Percentiles rank a stretch among this genome's conserved stretches.
phyloP scores from a whole-genome alignment of 2,329 filamentous ascomycete genomes.

The Verticillium klebahnii region DNA sequence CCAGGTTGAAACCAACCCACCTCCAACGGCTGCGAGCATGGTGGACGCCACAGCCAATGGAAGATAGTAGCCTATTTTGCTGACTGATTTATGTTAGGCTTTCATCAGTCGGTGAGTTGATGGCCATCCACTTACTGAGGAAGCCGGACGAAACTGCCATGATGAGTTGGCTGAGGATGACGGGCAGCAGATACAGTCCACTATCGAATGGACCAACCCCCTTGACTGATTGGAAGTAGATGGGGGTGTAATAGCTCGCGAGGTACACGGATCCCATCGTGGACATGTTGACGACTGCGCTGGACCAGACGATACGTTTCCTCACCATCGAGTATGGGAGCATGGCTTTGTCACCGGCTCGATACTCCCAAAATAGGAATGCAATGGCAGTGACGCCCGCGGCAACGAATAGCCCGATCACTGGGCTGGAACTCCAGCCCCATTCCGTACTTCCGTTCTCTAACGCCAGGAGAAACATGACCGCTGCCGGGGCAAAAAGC shows the following conservation, averaged over 20 bases:
- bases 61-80: slow-evolving; percentile 19
- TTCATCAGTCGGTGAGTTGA: neutral
- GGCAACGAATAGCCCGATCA: slow-evolving; percentile 37
- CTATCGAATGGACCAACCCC: slow-evolving; percentile 13
- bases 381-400: slow-evolving; percentile 22
- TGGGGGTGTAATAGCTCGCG: slow-evolving; percentile 34
- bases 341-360: slow-evolving; percentile 42
- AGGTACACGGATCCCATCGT: slow-evolving; percentile 30
- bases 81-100: slow-evolving; percentile 21
- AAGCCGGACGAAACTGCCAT: slow-evolving; percentile 5
- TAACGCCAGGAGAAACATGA: slow-evolving; percentile 39
- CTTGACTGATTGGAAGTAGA: slow-evolving; percentile 17
- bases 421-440: slow-evolving; percentile 30
- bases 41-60: slow-evolving; percentile 25
- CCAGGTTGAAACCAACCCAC: slow-evolving; percentile 33
- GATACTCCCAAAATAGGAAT: slow-evolving; percentile 37
- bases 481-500: slow-evolving; percentile 34
- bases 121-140: slow-evolving; percentile 3
- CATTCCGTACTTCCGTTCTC: slow-evolving; percentile 36
- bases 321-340: slow-evolving; percentile 39
- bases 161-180: slow-evolving; percentile 9
- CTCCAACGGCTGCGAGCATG: slow-evolving; percentile 28
- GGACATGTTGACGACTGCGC: slow-evolving; percentile 33
- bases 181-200: slow-evolving; percentile 13
- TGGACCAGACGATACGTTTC: slow-evolving; percentile 36